Evolutionary conservation across 352 stramenopile genomes (phyloP), one percentile per base, ranked within the genome.

Genomic region (Globisporangium parvum): DNA sequence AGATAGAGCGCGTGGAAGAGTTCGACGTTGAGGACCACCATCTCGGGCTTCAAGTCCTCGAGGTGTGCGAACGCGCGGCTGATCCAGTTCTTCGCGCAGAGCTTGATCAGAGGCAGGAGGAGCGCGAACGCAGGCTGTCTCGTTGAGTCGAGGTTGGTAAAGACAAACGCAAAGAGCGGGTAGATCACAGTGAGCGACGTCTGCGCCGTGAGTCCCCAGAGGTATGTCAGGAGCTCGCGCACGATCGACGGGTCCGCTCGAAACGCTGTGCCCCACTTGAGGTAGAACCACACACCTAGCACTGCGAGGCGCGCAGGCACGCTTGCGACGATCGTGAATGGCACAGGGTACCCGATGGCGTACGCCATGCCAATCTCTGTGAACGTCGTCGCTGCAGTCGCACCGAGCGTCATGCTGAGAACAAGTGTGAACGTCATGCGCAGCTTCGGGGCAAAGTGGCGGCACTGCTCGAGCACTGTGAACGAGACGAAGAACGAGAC

Each of bases 1-100:
- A 82, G 65, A 21, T 66, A 85, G 0, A 85, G 48, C 37, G 72
- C 55, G 53, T 82, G 70, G 49, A 80, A 85, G 45, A 85, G 56
- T 33, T 85, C 67, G 9, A 75, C 67, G 21, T 79, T 78, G 54
- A 85, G 79, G 17, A 79, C 73, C 1, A 82, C 65, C 0, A 61
- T 59, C 55, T 85, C 63, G 1, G 75, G 65, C 31, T 77, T 73
- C 10, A 61, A 26, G 37, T 79, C 68, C 39, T 69, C 59, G 9
- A 42, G 3, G 23, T 53, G 28, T 21, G 4, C 9, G 8, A 50
- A 28, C 28, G 18, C 15, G 10, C 23, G n/a, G n/a, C 37, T 24
- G 6, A 53, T 42, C 47, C 15, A 45, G 24, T 53, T 52, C 54
- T 60, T 60, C 11, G 11, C 18, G 0, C 2, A 28, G 12, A 74